Evolutionary conservation across 495 filamentous ascomycete species (phyloP).

Genomic region (Lasiosphaeria miniovina): DNA sequence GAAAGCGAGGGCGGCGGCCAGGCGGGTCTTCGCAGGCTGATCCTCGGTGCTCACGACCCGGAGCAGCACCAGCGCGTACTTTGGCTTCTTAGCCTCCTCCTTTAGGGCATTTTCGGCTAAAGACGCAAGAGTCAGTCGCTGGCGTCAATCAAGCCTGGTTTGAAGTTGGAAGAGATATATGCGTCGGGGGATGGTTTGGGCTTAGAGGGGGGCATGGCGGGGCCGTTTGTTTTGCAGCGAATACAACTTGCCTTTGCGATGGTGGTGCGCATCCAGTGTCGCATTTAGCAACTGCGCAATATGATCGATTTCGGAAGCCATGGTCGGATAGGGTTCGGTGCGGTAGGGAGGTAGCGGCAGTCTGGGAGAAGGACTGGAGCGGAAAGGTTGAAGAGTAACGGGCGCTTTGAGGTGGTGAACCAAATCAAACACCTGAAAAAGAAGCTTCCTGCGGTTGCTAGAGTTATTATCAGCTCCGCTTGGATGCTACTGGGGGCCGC

Average conservation of each 20-base stretch:
- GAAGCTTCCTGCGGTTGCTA: conserved; percentile 11
- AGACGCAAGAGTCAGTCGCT: conserved; percentile 19
- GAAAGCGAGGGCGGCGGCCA: conserved; percentile 91
- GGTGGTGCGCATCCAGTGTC: conserved; percentile 78
- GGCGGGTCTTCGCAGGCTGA: conserved; percentile 69
- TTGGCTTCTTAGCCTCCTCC: conserved; percentile 70
- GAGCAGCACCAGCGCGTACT: conserved; percentile 83
- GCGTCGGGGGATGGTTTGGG: background rate
- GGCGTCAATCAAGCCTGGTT: background rate
- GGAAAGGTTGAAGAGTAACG: conserved; percentile 3
- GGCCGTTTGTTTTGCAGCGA: conserved; percentile 11
- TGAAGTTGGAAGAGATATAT: background rate
- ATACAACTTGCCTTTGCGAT: conserved; percentile 73
- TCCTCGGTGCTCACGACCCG: conserved; percentile 76
- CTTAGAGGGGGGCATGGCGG: conserved; percentile 7
- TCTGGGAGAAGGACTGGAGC: conserved; percentile 3
- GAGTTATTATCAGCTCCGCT: background rate
- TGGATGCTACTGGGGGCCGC: too few relatives aligned
- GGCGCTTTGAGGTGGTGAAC: conserved; percentile 7
- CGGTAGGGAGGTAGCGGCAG: conserved; percentile 3
- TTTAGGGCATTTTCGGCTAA: conserved; percentile 78
- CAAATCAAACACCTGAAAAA: conserved; percentile 18
- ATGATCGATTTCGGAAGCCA: conserved; percentile 71
- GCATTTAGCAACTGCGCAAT: conserved; percentile 78
- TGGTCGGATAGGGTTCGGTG: conserved; percentile 39